A percentile compares a stretch with the other conserved stretches of the same genome.
Evolutionary conservation across 495 filamentous ascomycete species (phyloP).

Genomic region (Elasticomyces elasticus): DNA sequence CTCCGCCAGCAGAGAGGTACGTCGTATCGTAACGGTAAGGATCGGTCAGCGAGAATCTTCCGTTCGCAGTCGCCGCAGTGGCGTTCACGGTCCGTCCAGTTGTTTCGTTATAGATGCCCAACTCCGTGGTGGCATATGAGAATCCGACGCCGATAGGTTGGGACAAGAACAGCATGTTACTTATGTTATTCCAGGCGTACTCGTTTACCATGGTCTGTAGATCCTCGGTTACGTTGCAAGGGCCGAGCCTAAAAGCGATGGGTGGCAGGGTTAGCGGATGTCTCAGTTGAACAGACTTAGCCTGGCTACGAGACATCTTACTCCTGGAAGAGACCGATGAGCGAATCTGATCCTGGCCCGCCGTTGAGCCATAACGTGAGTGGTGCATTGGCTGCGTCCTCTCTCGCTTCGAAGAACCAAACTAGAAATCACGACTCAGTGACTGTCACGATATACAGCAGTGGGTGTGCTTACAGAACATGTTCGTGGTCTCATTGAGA

Average conservation of each 20-base stretch:
- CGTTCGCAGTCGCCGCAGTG: conserved; percentile 35
- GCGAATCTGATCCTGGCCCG: conserved; percentile 50
- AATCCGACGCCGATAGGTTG: conserved; percentile 56
- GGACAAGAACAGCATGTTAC: conserved; percentile 67
- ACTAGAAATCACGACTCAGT: conserved; percentile 18
- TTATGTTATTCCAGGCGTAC: conserved; percentile 62
- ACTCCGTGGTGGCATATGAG: conserved; percentile 40
- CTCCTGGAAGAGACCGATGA: conserved; percentile 65
- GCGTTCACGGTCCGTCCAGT: conserved; percentile 38
- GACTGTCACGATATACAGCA: conserved; percentile 4
- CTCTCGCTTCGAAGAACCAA: conserved; percentile 27
- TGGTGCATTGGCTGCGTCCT: conserved; percentile 20
- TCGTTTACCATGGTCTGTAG: conserved; percentile 45
- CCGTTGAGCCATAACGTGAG: conserved; percentile 33
- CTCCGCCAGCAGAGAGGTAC: conserved; percentile 39
- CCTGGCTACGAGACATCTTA: too few relatives aligned
- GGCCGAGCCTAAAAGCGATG: too few relatives aligned
- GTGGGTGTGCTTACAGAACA: neutral
- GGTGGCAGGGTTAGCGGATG: too few relatives aligned
- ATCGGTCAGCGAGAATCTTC: conserved; percentile 37
- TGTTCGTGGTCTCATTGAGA: conserved; percentile 7
- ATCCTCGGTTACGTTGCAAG: conserved; percentile 46
- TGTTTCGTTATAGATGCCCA: conserved; percentile 23
- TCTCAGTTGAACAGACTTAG: too few relatives aligned
- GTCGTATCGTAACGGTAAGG: conserved; percentile 35